Evolutionary conservation across 331 rosid genomes (phyloP), one percentile per base, ranked within the genome.

Genomic region (Quercus lobata): DNA sequence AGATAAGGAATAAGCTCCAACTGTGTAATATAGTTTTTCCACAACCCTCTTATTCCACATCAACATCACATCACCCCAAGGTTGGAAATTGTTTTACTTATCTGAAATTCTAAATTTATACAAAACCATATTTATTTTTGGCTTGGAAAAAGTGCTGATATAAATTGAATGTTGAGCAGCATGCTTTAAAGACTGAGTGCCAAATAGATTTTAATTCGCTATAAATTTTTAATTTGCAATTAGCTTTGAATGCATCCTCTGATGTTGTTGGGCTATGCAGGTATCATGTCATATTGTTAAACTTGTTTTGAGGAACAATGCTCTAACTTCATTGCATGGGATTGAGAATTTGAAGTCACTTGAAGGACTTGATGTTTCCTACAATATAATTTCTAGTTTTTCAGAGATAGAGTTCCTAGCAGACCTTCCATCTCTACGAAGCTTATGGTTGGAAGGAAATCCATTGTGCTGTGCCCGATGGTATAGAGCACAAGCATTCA

Each of bases 301-400:
- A 91, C 96, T 96, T 80, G 99, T 96, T 86, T 86, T 96, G 93
- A 90, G 99, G 91, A 96, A 93, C 96, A 96, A 96, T 90, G 99
- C 98, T 82, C 88, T 96, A 75, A 88, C 98, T 80, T 84, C 98
- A 63, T 86, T 96, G 92, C 89, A 82, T 71, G 99, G 99, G 87
- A 93, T 96, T 93, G 98, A 96, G 93, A 91, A 88, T 85, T 90
- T 96, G 97, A 96, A 89, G 98, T 93, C 94, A 56, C 97, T 96
- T 62, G 98, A 96, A 91, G 98, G 89, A 82, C 98, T 96, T 88
- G 99, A 96, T 78, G 92, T 90, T 90, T 96, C 99, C 93, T 91
- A 91, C 99, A 96, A 96, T 77, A 88, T 96, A 77, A 89, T 96
- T 88, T 96, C 94, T 84, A 96, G 90, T 79, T 91, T 93, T 90